phyloP scores from a whole-genome alignment of 2,329 filamentous ascomycete genomes.

The Diaporthe sp. region DNA sequence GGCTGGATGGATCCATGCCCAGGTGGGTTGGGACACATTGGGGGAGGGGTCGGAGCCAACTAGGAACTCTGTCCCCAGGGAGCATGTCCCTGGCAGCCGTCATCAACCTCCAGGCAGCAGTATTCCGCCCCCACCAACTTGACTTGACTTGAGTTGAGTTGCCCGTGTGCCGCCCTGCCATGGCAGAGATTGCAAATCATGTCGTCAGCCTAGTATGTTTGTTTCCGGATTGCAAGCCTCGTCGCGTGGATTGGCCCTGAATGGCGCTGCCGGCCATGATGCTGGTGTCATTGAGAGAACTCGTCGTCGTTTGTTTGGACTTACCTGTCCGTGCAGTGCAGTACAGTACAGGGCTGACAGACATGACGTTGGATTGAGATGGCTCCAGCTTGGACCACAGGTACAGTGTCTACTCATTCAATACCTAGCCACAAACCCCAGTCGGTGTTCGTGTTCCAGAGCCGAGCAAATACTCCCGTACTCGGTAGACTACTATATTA shows the following conservation, averaged over 20 bases:
- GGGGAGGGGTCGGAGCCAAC: background rate
- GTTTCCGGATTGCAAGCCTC: background rate
- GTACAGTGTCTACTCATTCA: no score
- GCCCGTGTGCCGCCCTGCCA: background rate
- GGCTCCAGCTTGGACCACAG: background rate
- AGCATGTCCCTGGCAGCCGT: background rate
- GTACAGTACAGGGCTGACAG: background rate
- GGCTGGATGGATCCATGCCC: slow-evolving; percentile 4
- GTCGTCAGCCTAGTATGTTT: background rate
- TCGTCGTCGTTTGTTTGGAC: background rate
- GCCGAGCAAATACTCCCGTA: background rate
- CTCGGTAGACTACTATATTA: background rate
- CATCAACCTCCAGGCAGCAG: slow-evolving; percentile 25
- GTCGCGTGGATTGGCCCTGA: background rate
- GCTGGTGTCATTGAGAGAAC: background rate
- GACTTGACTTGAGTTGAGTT: background rate
- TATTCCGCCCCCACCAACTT: slow-evolving; percentile 9
- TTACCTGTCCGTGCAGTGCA: background rate
- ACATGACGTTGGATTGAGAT: background rate
- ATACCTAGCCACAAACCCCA: no score
- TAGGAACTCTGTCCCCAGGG: background rate
- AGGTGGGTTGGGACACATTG: background rate
- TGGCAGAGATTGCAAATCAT: background rate
- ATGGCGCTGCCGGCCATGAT: background rate
- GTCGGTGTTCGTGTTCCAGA: background rate